Conservation (phyloP, 192 early-diverging fungal species). For the Rhizophagus clarus region DNA sequence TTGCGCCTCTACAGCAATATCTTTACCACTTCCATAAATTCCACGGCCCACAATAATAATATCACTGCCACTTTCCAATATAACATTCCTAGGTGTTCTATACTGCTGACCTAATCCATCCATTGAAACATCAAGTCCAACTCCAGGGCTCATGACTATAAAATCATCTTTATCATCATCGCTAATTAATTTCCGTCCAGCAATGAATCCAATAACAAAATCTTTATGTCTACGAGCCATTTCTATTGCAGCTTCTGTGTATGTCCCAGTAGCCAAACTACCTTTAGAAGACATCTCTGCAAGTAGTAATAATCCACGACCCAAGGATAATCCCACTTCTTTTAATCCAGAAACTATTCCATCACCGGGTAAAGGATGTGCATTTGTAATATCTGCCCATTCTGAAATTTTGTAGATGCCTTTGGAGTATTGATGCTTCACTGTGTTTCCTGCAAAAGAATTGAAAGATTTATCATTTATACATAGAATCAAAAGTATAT, state of each 20-base stretch:
- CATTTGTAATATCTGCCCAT: constrained; percentile 97
- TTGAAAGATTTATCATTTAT: background rate
- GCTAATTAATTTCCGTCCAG: constrained; percentile 35
- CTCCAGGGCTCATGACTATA: constrained; percentile 94
- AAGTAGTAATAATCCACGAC: constrained; percentile 82
- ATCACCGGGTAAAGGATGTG: constrained; percentile 92
- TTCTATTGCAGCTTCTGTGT: constrained; percentile 82
- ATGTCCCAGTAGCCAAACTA: constrained; percentile 78
- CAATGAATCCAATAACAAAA: constrained; percentile 96
- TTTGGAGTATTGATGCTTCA: constrained; percentile 89
- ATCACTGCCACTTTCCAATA: constrained; percentile 84
- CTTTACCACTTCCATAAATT: constrained; percentile 87
- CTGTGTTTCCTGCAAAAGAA: constrained; percentile 76
- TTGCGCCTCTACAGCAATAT: constrained; percentile 72
- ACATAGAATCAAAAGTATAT: background rate
- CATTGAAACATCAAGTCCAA: constrained; percentile 78
- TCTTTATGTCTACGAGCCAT: constrained; percentile 86
- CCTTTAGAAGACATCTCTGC: constrained; percentile 97
- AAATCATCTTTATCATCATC: constrained; percentile 75
- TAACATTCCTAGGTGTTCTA: constrained; percentile 85
- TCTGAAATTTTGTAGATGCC: constrained; percentile 92
- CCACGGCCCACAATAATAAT: constrained; percentile 98
- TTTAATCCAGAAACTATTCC: constrained; percentile 93
- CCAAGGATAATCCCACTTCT: constrained; percentile 81
- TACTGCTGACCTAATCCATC: constrained; percentile 97